phyloP scores from a whole-genome alignment of 2,329 filamentous ascomycete species.

The Beauveria medogensis region DNA sequence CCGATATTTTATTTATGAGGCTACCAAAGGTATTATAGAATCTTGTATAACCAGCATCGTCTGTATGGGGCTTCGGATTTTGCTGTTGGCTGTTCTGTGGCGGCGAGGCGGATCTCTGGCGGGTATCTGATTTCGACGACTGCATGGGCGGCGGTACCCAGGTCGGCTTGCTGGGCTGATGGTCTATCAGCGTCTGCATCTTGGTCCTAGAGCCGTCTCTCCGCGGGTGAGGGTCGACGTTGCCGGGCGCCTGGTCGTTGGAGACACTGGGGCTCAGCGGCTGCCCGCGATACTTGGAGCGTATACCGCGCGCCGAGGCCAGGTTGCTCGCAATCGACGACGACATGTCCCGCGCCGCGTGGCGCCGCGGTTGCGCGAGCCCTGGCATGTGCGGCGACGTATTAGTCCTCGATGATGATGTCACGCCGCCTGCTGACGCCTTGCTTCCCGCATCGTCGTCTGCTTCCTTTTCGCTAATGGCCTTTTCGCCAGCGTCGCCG shows the following conservation, averaged over 20 bases:
- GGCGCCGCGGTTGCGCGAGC: conserved; percentile 36
- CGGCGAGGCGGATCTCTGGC: conserved; percentile 19
- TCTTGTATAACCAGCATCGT: conserved; percentile 74
- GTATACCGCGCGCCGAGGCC: conserved; percentile 76
- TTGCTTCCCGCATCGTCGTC: conserved; percentile 11
- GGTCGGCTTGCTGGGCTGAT: conserved; percentile 42
- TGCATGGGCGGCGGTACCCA: conserved; percentile 41
- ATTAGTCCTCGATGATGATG: conserved; percentile 19
- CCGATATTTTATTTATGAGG: conserved; percentile 80
- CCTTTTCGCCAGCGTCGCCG: conserved; percentile 23
- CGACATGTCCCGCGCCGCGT: conserved; percentile 58
- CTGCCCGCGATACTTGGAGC: conserved; percentile 54
- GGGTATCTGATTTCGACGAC: conserved; percentile 18
- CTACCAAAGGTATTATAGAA: conserved; percentile 92
- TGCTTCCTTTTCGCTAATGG: conserved; percentile 10
- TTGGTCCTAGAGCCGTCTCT: conserved; percentile 41
- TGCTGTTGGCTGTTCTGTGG: conserved; percentile 18
- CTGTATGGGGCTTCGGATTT: conserved; percentile 18
- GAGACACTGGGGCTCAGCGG: conserved; percentile 66
- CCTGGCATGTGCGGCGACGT: conserved; percentile 22
- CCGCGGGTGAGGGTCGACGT: conserved; percentile 50
- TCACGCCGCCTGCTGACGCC: conserved; percentile 15
- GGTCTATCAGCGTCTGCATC: conserved; percentile 49
- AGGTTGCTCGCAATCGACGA: conserved; percentile 86
- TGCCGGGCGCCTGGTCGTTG: conserved; percentile 64